These are phyloP conservation scores for Xylaria sp. DNA, from an alignment of 2,329 filamentous ascomycete species.

Conservation along the genomic window DNA sequence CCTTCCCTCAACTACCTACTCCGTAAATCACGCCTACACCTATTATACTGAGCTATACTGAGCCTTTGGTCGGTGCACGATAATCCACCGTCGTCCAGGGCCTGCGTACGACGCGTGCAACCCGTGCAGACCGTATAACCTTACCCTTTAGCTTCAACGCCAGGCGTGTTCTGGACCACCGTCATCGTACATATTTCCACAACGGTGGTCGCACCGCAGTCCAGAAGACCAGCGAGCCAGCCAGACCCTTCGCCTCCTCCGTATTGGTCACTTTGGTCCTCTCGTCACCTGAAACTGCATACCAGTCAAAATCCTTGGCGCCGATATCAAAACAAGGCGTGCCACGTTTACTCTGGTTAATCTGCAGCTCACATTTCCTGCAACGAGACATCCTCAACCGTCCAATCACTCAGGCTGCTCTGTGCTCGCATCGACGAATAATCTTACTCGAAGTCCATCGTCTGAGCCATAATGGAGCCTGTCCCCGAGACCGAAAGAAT, in stretches of 20 bases:
- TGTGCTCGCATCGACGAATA: constrained; percentile 4
- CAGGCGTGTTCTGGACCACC: constrained; percentile 20
- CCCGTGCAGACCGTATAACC: constrained; percentile 11
- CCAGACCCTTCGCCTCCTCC: constrained; percentile 18
- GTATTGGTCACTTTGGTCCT: constrained; percentile 14
- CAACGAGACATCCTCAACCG: constrained; percentile 14
- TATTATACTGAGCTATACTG: neutral
- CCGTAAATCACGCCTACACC: constrained; percentile 21
- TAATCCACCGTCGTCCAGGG: constrained; percentile 21
- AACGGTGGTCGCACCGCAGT: constrained; percentile 35
- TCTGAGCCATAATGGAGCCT: constrained; percentile 66
- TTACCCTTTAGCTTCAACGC: constrained; percentile 26
- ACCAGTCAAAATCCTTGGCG: constrained; percentile 37
- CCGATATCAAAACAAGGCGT: constrained; percentile 34
- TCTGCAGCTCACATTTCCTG: constrained; percentile 11
- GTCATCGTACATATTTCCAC: neutral
- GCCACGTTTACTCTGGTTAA: constrained; percentile 30
- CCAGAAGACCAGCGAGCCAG: constrained; percentile 34
- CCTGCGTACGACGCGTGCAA: constrained; percentile 28
- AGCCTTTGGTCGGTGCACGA: constrained; percentile 18
- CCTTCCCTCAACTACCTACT: constrained; percentile 27
- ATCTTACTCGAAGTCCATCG: constrained; percentile 4
- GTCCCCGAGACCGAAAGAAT: constrained; percentile 76
- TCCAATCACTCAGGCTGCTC: constrained; percentile 17
- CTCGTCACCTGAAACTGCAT: constrained; percentile 44